These are phyloP conservation scores for Melampsora americana DNA, from an alignment of 1,284 basidiomycete genomes.

Conservation along the genomic window DNA sequence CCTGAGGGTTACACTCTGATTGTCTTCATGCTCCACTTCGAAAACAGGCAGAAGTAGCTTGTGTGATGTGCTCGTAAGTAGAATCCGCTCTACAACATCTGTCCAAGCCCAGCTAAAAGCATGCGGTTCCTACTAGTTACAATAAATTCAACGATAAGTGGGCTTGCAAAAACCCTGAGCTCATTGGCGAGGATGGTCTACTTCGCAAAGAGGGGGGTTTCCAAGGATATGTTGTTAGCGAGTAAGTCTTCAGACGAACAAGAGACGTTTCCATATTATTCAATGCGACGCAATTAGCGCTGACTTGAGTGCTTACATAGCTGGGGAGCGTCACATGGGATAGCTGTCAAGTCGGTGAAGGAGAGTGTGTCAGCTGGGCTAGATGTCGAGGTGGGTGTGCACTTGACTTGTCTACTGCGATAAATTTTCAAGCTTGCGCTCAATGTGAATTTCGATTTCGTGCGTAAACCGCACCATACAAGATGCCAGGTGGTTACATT, in stretches of 20 bases:
- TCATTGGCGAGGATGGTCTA: slow-evolving; percentile 48
- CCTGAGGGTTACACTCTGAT: not conserved
- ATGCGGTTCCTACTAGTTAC: slow-evolving; percentile 44
- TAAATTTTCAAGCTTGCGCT: not conserved
- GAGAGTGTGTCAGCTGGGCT: slow-evolving; percentile 21
- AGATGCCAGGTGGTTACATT: slow-evolving; percentile 20
- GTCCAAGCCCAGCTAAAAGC: not conserved
- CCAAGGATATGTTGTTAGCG: slow-evolving; percentile 51
- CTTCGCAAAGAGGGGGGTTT: slow-evolving; percentile 52
- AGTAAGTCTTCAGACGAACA: slow-evolving; percentile 45
- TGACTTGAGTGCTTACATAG: not conserved
- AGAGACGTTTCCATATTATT: not conserved
- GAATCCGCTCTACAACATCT: not conserved
- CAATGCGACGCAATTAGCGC: not conserved
- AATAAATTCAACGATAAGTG: slow-evolving; percentile 50
- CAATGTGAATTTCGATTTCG: not conserved
- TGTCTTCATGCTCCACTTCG: not conserved
- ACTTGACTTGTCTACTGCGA: not conserved
- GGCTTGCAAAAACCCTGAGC: slow-evolving; percentile 50
- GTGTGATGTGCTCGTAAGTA: slow-evolving; percentile 34
- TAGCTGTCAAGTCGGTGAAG: not conserved
- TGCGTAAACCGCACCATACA: not conserved
- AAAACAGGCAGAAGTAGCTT: slow-evolving; percentile 19
- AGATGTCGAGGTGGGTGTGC: slow-evolving; percentile 17
- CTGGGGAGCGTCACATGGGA: slow-evolving; percentile 20